phyloP scores from a whole-genome alignment of 768 basidiomycete genomes.

The Pholiota microspora region DNA sequence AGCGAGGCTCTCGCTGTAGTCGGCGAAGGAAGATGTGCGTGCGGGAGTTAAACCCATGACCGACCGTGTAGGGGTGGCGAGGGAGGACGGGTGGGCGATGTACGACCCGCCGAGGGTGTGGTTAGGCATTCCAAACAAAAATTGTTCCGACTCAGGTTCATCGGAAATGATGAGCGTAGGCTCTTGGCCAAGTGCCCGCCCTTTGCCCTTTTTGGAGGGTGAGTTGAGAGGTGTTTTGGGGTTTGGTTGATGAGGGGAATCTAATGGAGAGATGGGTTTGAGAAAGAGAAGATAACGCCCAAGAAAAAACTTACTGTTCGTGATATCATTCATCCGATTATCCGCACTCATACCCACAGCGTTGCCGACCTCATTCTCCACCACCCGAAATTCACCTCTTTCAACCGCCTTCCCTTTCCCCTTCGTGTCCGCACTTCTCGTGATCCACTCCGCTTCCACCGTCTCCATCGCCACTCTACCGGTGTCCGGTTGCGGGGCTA shows the following conservation, averaged over 20 bases:
- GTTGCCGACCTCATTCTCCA: background rate
- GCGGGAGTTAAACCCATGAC: background rate
- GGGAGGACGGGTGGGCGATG: constrained; percentile 10
- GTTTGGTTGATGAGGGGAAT: background rate
- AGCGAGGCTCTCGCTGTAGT: background rate
- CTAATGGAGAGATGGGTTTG: background rate
- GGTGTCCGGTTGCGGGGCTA: background rate
- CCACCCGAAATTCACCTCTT: constrained; percentile 11
- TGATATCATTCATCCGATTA: constrained; percentile 40
- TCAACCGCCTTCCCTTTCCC: constrained; percentile 27
- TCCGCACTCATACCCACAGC: constrained; percentile 22
- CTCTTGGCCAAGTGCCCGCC: constrained; percentile 15
- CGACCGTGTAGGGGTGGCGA: constrained; percentile 4
- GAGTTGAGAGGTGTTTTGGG: background rate
- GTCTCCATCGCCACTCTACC: constrained; percentile 8
- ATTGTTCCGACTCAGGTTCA: constrained; percentile 8
- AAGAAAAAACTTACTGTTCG: constrained; percentile 38
- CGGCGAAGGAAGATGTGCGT: background rate
- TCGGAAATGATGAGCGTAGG: constrained; percentile 16
- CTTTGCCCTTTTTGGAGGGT: constrained; percentile 7
- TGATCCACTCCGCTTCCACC: background rate
- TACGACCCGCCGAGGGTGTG: constrained; percentile 24
- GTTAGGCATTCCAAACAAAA: constrained; percentile 33
- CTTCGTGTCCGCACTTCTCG: constrained; percentile 23
- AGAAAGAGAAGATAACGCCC: background rate